Evolutionary conservation across 2,329 filamentous ascomycete species (phyloP).

Genomic region (Pestalotiopsis sp.): DNA sequence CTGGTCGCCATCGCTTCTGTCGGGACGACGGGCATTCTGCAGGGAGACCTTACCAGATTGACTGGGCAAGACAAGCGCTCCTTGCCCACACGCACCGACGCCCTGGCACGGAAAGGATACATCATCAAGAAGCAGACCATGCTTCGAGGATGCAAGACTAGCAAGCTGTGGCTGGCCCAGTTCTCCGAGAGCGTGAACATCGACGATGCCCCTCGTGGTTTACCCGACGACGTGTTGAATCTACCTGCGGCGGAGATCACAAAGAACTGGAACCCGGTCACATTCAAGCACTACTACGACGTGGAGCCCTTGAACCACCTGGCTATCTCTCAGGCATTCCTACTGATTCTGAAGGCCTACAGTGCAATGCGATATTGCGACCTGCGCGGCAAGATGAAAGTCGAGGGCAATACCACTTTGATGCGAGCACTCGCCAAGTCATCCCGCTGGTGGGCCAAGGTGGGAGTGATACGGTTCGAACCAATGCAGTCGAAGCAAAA

Average conservation of each 20-base stretch:
- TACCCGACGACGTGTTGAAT: slow-evolving; percentile 36
- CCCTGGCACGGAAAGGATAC: slow-evolving; percentile 61
- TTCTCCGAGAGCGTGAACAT: slow-evolving; percentile 48
- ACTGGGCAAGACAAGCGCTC: slow-evolving; percentile 66
- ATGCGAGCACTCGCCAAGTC: slow-evolving; percentile 63
- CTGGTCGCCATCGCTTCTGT: slow-evolving; percentile 59
- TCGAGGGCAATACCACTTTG: slow-evolving; percentile 56
- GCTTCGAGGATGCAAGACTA: slow-evolving; percentile 61
- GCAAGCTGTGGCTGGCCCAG: slow-evolving; percentile 61
- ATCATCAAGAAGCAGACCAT: slow-evolving; percentile 62
- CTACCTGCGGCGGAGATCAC: slow-evolving; percentile 40
- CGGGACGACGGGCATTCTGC: slow-evolving; percentile 57
- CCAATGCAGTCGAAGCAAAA: slow-evolving; percentile 53
- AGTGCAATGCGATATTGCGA: slow-evolving; percentile 60
- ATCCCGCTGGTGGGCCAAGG: slow-evolving; percentile 57
- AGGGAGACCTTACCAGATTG: slow-evolving; percentile 59
- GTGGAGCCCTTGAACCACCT: slow-evolving; percentile 60
- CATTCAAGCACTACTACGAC: slow-evolving; percentile 59
- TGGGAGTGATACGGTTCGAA: slow-evolving; percentile 58
- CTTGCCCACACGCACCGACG: slow-evolving; percentile 62
- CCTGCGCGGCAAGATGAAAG: slow-evolving; percentile 58
- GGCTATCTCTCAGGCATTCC: slow-evolving; percentile 57
- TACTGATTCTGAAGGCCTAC: slow-evolving; percentile 60
- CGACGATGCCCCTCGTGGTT: slow-evolving; percentile 37
- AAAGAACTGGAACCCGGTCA: slow-evolving; percentile 52